Conservation (phyloP, 2,329 filamentous ascomycete genomes). For the Botrytis tulipae region DNA sequence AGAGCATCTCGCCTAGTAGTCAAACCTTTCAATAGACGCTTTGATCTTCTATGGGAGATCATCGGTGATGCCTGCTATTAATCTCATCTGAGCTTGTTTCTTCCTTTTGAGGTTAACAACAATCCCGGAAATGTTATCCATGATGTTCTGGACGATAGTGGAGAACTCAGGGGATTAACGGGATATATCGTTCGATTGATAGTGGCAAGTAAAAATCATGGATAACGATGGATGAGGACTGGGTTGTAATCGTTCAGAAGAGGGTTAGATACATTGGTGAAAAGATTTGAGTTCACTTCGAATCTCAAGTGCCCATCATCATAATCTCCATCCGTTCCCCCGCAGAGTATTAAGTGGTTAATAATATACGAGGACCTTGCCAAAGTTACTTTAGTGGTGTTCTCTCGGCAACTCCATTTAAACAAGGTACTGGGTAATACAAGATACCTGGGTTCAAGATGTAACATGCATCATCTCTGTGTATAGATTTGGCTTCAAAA, state of each 20-base stretch:
- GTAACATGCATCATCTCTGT: not conserved
- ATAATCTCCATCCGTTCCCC: not conserved
- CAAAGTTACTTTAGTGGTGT: not conserved
- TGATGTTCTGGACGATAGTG: conserved; percentile 1
- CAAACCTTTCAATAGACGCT: not conserved
- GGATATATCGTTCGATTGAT: conserved; percentile 1
- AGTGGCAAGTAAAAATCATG: not conserved
- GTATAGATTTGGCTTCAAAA: not conserved
- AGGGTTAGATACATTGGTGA: not conserved
- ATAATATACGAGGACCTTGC: conserved; percentile 9
- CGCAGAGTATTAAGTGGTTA: not conserved
- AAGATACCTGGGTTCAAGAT: not conserved
- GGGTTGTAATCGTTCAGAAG: not conserved
- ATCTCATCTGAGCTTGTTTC: not conserved
- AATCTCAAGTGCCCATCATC: not conserved
- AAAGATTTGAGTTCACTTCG: not conserved
- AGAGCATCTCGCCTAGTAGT: conserved; percentile 3
- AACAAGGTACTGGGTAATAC: not conserved
- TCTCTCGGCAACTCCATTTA: not conserved
- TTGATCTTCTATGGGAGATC: not conserved
- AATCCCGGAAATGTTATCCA: not conserved
- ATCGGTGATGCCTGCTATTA: not conserved
- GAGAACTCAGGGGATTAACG: not conserved
- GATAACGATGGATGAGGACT: not conserved
- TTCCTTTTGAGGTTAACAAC: not conserved